Percentiles rank a stretch among this genome's conserved stretches.
Evolutionary conservation across 2,329 filamentous ascomycete genomes (phyloP).

Genomic region (Atkinsonella texensis): DNA sequence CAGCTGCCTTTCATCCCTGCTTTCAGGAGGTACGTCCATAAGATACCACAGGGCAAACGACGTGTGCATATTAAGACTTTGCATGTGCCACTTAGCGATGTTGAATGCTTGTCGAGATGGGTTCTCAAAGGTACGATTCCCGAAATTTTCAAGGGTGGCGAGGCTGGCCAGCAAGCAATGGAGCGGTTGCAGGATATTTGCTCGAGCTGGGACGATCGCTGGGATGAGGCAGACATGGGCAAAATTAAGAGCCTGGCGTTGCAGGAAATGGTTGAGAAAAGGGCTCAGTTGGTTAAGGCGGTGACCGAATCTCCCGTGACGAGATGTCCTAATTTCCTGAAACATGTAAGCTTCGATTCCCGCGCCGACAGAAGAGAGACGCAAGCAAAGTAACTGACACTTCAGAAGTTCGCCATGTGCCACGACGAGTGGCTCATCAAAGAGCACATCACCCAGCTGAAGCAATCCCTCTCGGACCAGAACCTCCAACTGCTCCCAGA

Average conservation of each 20-base stretch:
- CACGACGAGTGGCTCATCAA: slow-evolving; percentile 95
- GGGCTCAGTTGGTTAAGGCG: slow-evolving; percentile 48
- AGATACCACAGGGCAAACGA: slow-evolving; percentile 52
- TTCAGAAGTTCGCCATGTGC: slow-evolving; percentile 74
- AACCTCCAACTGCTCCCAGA: slow-evolving; percentile 92
- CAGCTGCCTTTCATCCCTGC: slow-evolving; percentile 68
- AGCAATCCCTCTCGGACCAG: slow-evolving; percentile 85
- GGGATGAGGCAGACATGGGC: slow-evolving; percentile 74
- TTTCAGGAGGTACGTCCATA: slow-evolving; percentile 56
- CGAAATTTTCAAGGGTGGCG: slow-evolving; percentile 43
- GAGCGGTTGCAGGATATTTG: slow-evolving; percentile 58
- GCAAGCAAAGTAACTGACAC: slow-evolving; percentile 3
- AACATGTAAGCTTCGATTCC: slow-evolving; percentile 55
- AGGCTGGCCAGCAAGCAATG: slow-evolving; percentile 42
- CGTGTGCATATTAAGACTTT: slow-evolving; percentile 57
- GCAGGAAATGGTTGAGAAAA: slow-evolving; percentile 65
- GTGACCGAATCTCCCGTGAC: slow-evolving; percentile 56
- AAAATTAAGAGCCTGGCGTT: slow-evolving; percentile 74
- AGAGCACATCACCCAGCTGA: slow-evolving; percentile 79
- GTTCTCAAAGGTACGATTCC: slow-evolving; percentile 46
- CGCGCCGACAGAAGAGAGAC: background rate
- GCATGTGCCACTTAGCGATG: slow-evolving; percentile 60
- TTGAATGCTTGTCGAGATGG: slow-evolving; percentile 75
- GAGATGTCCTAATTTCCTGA: slow-evolving; percentile 66
- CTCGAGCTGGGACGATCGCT: slow-evolving; percentile 62